Conservation (phyloP, 208 protist species). For the Wallacemonas sp. region DNA sequence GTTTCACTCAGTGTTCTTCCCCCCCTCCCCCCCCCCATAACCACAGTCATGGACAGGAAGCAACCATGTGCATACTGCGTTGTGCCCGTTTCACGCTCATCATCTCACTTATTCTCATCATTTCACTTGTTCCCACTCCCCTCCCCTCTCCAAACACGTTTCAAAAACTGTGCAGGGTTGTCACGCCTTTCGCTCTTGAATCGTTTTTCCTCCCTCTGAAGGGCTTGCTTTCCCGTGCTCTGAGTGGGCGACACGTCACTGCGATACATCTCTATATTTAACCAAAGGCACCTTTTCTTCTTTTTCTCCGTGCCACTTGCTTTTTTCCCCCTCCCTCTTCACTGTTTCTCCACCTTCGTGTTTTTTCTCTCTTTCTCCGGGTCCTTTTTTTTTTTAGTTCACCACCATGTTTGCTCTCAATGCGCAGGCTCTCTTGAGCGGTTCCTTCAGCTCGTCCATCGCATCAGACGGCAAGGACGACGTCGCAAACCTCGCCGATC, state of each 20-base stretch:
- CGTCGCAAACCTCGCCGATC: neutral
- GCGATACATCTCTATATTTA: too few relatives aligned
- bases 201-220: neutral
- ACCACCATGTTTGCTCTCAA: slow-evolving; percentile 31
- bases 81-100: too few relatives aligned
- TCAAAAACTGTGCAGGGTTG: too few relatives aligned
- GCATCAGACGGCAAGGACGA: slow-evolving; percentile 23
- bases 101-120: too few relatives aligned
- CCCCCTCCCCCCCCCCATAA: too few relatives aligned
- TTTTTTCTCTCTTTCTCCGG: slow-evolving; percentile 1
- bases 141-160: too few relatives aligned
- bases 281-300: too few relatives aligned
- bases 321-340: slow-evolving; percentile 11
- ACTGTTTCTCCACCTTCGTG: neutral
- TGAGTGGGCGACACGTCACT: neutral
- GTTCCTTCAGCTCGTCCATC: slow-evolving; percentile 25
- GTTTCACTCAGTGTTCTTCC: too few relatives aligned
- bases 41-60: too few relatives aligned
- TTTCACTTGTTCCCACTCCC: too few relatives aligned
- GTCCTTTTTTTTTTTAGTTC: neutral
- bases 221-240: neutral
- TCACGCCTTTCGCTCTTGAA: neutral
- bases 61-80: too few relatives aligned
- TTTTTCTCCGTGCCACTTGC: neutral
- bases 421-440: slow-evolving; percentile 28